Evolutionary conservation across 441 rosid species (phyloP).

Genomic region (Euphorbia corollata): DNA sequence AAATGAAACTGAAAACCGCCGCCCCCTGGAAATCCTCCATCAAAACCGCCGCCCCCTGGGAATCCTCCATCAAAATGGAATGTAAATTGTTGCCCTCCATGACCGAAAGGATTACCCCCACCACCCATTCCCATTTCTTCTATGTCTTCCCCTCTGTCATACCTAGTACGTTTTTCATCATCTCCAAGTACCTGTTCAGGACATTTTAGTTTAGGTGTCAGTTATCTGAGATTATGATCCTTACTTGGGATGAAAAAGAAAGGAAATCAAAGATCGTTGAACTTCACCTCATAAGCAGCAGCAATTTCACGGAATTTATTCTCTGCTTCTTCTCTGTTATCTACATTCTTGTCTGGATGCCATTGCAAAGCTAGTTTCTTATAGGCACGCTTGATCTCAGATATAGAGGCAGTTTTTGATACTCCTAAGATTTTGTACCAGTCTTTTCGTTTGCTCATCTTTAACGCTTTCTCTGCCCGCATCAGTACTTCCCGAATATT

Average conservation of each 20-base stretch:
- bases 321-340: conserved; percentile 90
- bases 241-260: neutral
- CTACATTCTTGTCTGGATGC: conserved; percentile 98
- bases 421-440: conserved; percentile 89
- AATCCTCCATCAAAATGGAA: conserved; percentile 87
- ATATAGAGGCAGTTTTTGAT: conserved; percentile 63
- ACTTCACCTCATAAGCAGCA: conserved; percentile 81
- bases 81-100: conserved; percentile 73
- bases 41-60: conserved; percentile 74
- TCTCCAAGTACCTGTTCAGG: conserved; percentile 66
- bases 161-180: conserved; percentile 82
- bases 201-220: conserved; percentile 15
- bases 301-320: conserved; percentile 79
- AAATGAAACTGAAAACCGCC: conserved; percentile 49
- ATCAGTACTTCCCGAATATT: conserved; percentile 61
- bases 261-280: neutral
- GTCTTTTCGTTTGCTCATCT: conserved; percentile 94
- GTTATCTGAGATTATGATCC: neutral
- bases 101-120: conserved; percentile 58
- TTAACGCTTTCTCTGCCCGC: conserved; percentile 88
- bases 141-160: conserved; percentile 93
- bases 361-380: conserved; percentile 93
- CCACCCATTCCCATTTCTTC: conserved; percentile 87
- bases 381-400: conserved; percentile 87
- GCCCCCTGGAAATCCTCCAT: conserved; percentile 69